Conservation (phyloP, 2,329 filamentous ascomycete genomes). For the Drechslera avenae region DNA sequence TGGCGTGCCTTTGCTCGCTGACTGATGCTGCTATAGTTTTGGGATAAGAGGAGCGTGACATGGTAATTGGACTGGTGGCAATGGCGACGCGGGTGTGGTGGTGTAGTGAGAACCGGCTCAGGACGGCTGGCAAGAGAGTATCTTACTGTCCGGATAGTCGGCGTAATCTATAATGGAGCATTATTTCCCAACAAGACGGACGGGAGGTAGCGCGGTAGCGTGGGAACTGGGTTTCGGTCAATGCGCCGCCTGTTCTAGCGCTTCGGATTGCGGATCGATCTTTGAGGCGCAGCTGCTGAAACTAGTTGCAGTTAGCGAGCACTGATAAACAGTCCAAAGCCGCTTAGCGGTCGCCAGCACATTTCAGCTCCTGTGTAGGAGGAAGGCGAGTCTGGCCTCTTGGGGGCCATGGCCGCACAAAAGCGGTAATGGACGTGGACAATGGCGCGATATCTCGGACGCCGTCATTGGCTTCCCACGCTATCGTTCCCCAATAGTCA, state of each 20-base stretch:
- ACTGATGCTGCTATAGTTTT: conserved; percentile 40
- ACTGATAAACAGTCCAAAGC: conserved; percentile 12
- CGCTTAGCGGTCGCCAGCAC: conserved; percentile 10
- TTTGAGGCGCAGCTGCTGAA: conserved; percentile 5
- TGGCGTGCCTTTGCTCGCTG: conserved; percentile 30
- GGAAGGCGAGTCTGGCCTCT: conserved; percentile 6
- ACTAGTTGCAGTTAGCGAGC: conserved; percentile 11
- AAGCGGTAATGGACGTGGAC: conserved; percentile 13
- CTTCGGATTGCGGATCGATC: conserved; percentile 10
- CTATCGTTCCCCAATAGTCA: conserved; percentile 3
- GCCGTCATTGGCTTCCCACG: conserved; percentile 10
- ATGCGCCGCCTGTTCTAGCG: conserved; percentile 17
- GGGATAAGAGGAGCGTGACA: conserved; percentile 42
- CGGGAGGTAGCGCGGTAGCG: conserved; percentile 20
- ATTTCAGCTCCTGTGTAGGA: conserved; percentile 9
- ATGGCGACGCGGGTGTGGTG: too few relatives aligned
- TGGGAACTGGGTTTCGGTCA: conserved; percentile 14
- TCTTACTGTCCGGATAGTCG: conserved; percentile 4
- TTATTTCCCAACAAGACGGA: conserved; percentile 18
- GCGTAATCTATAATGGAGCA: conserved; percentile 18
- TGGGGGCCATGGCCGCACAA: neutral
- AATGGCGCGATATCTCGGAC: neutral
- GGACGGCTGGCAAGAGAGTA: neutral
- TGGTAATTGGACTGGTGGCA: conserved; percentile 10
- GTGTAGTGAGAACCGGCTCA: neutral